These are phyloP conservation scores for Gentiana macrophylla DNA, from an alignment of 257 asterid species.

Conservation along the genomic window DNA sequence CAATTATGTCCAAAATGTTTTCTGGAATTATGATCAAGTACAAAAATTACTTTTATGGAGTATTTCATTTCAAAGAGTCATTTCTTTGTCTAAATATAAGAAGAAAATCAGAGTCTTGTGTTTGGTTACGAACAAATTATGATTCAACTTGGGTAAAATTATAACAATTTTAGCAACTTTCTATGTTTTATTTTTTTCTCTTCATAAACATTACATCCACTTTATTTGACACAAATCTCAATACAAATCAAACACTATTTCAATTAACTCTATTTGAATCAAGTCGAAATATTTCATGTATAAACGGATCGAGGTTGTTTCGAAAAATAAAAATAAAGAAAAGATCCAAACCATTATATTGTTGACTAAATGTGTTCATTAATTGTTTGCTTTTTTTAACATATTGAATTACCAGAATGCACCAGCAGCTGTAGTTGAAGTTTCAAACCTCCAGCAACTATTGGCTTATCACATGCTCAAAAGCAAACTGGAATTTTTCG, in stretches of 20 bases:
- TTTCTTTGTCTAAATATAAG: too few relatives aligned
- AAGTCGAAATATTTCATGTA: too few relatives aligned
- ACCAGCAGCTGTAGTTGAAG: conserved; percentile 12
- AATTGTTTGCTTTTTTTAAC: conserved; percentile 4
- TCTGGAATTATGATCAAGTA: too few relatives aligned
- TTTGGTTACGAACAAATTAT: too few relatives aligned
- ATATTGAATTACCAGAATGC: conserved; percentile 26
- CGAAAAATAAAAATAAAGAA: neutral
- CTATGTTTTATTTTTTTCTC: neutral
- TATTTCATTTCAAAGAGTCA: too few relatives aligned
- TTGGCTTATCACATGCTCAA: conserved; percentile 41
- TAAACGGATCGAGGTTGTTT: neutral
- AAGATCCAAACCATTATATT: neutral
- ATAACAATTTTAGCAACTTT: neutral
- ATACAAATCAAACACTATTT: neutral
- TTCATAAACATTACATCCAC: neutral
- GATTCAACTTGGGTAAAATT: neutral
- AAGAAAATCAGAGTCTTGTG: too few relatives aligned
- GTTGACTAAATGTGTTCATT: neutral
- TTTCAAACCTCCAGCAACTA: conserved; percentile 38
- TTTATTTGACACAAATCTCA: neutral
- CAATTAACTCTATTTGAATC: too few relatives aligned
- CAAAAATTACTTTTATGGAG: too few relatives aligned
- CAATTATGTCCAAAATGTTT: too few relatives aligned
- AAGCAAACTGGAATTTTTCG: conserved; percentile 44